Conservation (phyloP, 768 basidiomycete species). For the Cubamyces lactineus region DNA sequence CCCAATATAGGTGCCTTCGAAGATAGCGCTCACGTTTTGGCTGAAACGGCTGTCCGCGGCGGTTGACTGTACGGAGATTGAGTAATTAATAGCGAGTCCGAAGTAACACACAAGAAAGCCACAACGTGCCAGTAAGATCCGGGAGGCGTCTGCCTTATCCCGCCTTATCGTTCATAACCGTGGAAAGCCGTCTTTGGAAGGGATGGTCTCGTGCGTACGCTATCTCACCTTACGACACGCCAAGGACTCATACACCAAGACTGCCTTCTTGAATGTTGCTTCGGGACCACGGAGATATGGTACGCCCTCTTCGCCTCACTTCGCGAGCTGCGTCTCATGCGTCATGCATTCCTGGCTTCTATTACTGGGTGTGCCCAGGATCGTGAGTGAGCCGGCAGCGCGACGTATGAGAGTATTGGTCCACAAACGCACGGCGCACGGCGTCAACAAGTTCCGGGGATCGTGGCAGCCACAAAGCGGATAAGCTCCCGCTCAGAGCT, state of each 20-base stretch:
- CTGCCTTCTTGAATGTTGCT: background rate
- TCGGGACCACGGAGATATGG: background rate
- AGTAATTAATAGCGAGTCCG: background rate
- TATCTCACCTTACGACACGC: constrained; percentile 4
- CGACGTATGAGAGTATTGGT: no score
- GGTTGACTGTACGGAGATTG: no score
- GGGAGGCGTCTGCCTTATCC: constrained; percentile 3
- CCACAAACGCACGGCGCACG: background rate
- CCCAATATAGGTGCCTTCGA: no score
- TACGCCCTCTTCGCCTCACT: background rate
- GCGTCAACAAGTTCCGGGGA: background rate
- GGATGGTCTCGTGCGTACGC: constrained; percentile 3
- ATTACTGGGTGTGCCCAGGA: no score
- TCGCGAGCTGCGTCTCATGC: no score
- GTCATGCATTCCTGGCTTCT: no score
- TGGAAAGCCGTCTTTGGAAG: background rate
- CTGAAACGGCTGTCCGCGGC: no score
- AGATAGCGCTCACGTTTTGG: no score
- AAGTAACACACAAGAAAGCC: background rate
- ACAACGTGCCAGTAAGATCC: constrained; percentile 3
- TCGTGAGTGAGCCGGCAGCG: no score
- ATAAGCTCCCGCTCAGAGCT: background rate
- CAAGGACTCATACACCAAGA: background rate
- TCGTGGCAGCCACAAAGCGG: background rate
- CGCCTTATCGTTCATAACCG: constrained; percentile 1